These are phyloP conservation scores for Alternaria sp. DNA, from an alignment of 2,329 filamentous ascomycete genomes.

Conservation along the genomic window DNA sequence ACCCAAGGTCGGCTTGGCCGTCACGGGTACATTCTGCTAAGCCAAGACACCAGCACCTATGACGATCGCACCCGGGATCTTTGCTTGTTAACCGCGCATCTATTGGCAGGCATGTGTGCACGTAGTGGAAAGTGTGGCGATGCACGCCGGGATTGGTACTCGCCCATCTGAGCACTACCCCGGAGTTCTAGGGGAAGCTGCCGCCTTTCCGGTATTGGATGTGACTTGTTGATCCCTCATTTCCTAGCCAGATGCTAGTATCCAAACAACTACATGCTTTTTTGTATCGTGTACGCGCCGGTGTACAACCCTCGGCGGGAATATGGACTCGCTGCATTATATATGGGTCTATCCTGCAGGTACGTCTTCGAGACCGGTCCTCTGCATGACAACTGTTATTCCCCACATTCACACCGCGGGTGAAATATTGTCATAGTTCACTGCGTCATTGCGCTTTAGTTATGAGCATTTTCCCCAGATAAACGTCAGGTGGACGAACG, in stretches of 20 bases:
- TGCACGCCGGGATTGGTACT: conserved; percentile 6
- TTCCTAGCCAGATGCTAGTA: conserved; percentile 10
- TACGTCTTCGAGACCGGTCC: conserved; percentile 7
- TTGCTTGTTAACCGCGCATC: conserved; percentile 3
- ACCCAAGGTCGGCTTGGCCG: neutral
- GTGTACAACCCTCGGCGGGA: neutral
- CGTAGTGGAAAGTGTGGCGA: conserved; percentile 2
- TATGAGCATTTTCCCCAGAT: neutral
- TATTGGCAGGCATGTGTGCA: conserved; percentile 9
- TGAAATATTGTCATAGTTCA: neutral
- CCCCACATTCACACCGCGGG: neutral
- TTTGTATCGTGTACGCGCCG: conserved; percentile 16
- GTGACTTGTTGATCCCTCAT: conserved; percentile 1
- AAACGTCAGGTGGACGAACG: conserved; percentile 13
- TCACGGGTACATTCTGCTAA: neutral
- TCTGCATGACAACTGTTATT: conserved; percentile 11
- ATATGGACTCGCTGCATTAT: conserved; percentile 3
- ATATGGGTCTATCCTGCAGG: conserved; percentile 4
- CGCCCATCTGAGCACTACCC: conserved; percentile 4
- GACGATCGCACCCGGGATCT: conserved; percentile 5
- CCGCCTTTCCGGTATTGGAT: conserved; percentile 1
- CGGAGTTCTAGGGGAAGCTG: conserved; percentile 1
- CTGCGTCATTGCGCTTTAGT: conserved; percentile 9
- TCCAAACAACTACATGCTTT: conserved; percentile 10
- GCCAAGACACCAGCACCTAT: conserved; percentile 3